Base-by-base conservation (phyloP, 2,329 filamentous ascomycete genomes). In the Fusarium sp. region DNA sequence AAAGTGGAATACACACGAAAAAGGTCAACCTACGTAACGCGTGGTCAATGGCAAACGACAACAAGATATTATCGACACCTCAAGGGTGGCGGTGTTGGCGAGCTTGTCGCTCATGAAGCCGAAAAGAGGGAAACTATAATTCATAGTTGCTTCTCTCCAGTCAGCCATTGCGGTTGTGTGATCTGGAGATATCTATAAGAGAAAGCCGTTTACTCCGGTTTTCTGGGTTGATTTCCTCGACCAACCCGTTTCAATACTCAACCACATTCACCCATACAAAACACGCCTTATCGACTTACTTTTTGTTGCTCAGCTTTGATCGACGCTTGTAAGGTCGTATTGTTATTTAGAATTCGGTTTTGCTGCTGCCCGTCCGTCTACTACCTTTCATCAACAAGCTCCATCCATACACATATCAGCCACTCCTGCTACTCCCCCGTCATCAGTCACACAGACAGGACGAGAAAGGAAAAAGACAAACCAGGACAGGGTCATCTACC, bases 201-300 rank as follows among this genome's bases (percentile, higher is more conserved):
- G 54, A 75, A 75, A 78, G 75, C 73, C 76, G 75, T 77, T 75
- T 71, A 62, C 74, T 75, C 75, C 75, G 60, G 66, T 66, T 60
- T 76, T 64, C 67, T 77, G 75, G 74, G 67, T 69, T 66, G 63
- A 48, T 61, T 68, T 68, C 39, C 28, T 58, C 59, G 56, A 61
- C 56, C 61, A 58, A 45, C 51, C 56, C 63, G 55, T 63, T 59
- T 63, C 59, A 54, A 55, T 55, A 52, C 44, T 45, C 56, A 52
- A 57, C 56, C 26, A 17, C 63, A 56, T 44, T 52, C 61, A 51
- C 42, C 41, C 52, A 58, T 35, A 24, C 31, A 45, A 14, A 47
- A 35, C 54, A 62, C 48, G 31, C 55, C 42, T 35, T 47, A 31
- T 59, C 47, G 47, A 26, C 39, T 44, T 57, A 52, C 22, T 42